Conservation (phyloP, 495 filamentous ascomycete species). For the Penicillium pancosmium region DNA sequence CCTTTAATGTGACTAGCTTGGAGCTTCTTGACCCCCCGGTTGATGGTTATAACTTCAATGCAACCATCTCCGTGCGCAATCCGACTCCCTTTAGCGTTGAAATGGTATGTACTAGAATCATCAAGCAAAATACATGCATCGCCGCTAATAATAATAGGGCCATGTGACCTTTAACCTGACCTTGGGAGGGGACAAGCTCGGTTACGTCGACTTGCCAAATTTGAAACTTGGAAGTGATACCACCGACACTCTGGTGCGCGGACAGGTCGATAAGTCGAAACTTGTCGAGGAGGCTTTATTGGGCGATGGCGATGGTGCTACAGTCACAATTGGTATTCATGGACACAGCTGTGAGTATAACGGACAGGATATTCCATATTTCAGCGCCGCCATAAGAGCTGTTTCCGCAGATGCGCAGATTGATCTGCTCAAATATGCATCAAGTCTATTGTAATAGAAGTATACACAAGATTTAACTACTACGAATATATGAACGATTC, state of each 20-base stretch:
- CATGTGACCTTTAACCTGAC: constrained; percentile 34
- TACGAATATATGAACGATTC: too few species aligned
- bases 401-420: constrained; percentile 22
- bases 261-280: constrained; percentile 22
- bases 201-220: constrained; percentile 33
- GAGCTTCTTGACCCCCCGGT: constrained; percentile 22
- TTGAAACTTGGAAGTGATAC: constrained; percentile 21
- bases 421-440: constrained; percentile 31
- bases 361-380: constrained; percentile 35
- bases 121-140: too few species aligned
- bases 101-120: constrained; percentile 9
- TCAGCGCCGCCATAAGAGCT: constrained; percentile 32
- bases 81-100: constrained; percentile 30
- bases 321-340: constrained; percentile 29
- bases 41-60: constrained; percentile 38
- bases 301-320: constrained; percentile 17
- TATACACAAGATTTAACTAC: too few species aligned
- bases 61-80: constrained; percentile 29
- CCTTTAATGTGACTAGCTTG: constrained; percentile 32
- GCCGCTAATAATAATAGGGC: constrained; percentile 8
- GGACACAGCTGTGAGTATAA: constrained; percentile 33
- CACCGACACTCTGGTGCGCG: constrained; percentile 22
- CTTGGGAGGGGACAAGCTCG: constrained; percentile 21
- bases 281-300: constrained; percentile 26
- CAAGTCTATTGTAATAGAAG: constrained; percentile 17